Evolutionary conservation across 1,284 basidiomycete species (phyloP), one percentile per base, ranked within the genome.

Genomic region (Schizophyllum amplum): DNA sequence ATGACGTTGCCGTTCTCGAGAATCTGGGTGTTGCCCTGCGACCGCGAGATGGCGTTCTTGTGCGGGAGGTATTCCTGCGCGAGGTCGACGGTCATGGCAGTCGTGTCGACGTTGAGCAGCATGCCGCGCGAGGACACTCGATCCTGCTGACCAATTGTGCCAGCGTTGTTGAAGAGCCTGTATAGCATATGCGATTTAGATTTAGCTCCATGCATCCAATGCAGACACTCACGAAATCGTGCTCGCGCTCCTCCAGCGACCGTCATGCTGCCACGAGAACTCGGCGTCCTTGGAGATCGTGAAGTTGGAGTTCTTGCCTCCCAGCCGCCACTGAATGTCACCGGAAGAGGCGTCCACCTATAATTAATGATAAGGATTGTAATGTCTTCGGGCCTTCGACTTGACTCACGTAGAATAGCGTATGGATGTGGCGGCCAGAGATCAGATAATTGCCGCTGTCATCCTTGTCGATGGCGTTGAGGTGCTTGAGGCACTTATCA

Each of bases 261-360:
- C 62, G 24, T 64, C 57, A 52, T 64, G 62, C 57, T 64, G 62
- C 59, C 61, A 64, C 22, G 55, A 47, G 55, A 64, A 62, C 24
- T 57, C 22, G 0, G 58, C 54, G 21, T 58, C 56, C 50, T 55
- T 55, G 4, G 15, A 11, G 15, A 50, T 50, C 13, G 57, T 60
- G 27, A 63, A 64, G 53, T 57, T 54, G 1, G 58, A 60, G n/a
- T 33, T 53, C 42, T 60, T 64, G 1, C 62, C 61, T 24, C 60
- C 59, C 25, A 64, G 60, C n/a, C 60, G 61, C 62, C 62, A 64
- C 3, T 61, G 6, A 49, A 64, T 60, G 9, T 57, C 51, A n/a
- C 62, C 62, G 13, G 55, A 48, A 9, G 55, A n/a, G 42, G 25
- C 42, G 50, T 47, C 52, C 21, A 60, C 24, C 17, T 58, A n/a